Evolutionary conservation across 345 rosid species (phyloP).

Genomic region (Lagerstroemia speciosa): DNA sequence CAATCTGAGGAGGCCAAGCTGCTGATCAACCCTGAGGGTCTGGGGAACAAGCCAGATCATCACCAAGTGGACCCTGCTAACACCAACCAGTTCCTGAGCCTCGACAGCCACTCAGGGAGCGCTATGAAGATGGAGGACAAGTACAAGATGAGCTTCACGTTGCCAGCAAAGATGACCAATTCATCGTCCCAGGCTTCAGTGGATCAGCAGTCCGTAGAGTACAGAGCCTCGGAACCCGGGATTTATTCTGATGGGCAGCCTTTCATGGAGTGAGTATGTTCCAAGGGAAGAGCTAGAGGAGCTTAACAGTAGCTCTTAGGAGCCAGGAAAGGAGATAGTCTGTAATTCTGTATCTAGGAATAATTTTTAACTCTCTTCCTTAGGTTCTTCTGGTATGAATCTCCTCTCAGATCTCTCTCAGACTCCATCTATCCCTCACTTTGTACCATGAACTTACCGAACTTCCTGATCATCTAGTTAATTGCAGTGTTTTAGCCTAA

Average conservation of each 20-base stretch:
- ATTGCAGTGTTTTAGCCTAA: background rate
- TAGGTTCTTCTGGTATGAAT: background rate
- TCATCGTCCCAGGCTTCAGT: constrained; percentile 54
- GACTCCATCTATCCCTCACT: background rate
- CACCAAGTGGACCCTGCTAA: constrained; percentile 22
- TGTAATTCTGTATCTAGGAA: constrained; percentile 6
- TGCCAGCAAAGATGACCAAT: constrained; percentile 67
- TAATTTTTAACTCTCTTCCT: background rate
- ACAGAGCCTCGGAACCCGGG: constrained; percentile 44
- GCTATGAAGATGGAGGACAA: constrained; percentile 50
- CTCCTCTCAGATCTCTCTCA: background rate
- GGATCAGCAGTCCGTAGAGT: constrained; percentile 42
- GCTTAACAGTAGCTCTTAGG: background rate
- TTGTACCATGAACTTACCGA: background rate
- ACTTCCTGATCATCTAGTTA: background rate
- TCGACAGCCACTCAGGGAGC: constrained; percentile 54
- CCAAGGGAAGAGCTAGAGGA: background rate
- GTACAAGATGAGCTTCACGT: constrained; percentile 65
- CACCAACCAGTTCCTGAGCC: constrained; percentile 57
- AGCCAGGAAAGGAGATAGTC: background rate
- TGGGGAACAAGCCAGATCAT: constrained; percentile 33
- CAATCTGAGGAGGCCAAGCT: constrained; percentile 64
- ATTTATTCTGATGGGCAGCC: constrained; percentile 75
- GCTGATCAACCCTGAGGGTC: constrained; percentile 50
- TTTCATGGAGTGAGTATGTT: constrained; percentile 38